Conservation (phyloP, 2,329 filamentous ascomycete genomes). For the Talaromyces sp. region DNA sequence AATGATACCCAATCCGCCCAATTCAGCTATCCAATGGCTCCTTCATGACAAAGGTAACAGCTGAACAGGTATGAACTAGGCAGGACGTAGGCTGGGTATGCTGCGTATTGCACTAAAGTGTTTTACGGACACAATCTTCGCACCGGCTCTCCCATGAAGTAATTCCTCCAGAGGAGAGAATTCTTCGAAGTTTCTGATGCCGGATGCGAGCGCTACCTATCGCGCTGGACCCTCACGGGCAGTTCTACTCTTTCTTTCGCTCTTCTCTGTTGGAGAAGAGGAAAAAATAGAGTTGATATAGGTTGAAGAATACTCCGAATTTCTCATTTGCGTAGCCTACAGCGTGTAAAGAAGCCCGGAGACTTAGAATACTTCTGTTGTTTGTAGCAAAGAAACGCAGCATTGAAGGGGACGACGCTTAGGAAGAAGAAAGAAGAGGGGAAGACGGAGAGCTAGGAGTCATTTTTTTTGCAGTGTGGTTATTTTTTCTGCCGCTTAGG, state of each 20-base stretch:
- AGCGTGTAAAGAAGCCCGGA: slow-evolving; percentile 20
- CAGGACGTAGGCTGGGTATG: slow-evolving; percentile 50
- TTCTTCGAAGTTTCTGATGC: slow-evolving; percentile 88
- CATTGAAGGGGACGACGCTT: slow-evolving; percentile 84
- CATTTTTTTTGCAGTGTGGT: slow-evolving; percentile 13
- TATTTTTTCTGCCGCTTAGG: slow-evolving; percentile 12
- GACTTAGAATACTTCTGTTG: slow-evolving; percentile 49
- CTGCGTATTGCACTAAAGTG: slow-evolving; percentile 97
- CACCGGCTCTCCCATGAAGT: slow-evolving; percentile 88
- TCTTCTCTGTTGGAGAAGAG: neutral
- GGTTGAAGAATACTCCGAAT: slow-evolving; percentile 94
- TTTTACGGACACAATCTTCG: slow-evolving; percentile 82
- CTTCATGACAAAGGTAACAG: slow-evolving; percentile 11
- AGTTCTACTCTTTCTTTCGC: slow-evolving; percentile 45
- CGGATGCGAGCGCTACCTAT: slow-evolving; percentile 63
- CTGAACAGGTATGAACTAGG: slow-evolving; percentile 29
- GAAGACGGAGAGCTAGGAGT: too few species aligned
- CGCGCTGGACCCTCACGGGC: slow-evolving; percentile 86
- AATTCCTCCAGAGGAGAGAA: slow-evolving; percentile 26
- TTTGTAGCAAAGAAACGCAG: slow-evolving; percentile 95
- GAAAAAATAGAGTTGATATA: slow-evolving; percentile 26
- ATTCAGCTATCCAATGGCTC: neutral
- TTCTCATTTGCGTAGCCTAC: slow-evolving; percentile 76
- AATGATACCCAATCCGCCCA: slow-evolving; percentile 57
- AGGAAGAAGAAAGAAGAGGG: slow-evolving; percentile 41